Evolutionary conservation across 75 land plant species (phyloP), one percentile per base, ranked within the genome.

Genomic region (Azolla pinnata): DNA sequence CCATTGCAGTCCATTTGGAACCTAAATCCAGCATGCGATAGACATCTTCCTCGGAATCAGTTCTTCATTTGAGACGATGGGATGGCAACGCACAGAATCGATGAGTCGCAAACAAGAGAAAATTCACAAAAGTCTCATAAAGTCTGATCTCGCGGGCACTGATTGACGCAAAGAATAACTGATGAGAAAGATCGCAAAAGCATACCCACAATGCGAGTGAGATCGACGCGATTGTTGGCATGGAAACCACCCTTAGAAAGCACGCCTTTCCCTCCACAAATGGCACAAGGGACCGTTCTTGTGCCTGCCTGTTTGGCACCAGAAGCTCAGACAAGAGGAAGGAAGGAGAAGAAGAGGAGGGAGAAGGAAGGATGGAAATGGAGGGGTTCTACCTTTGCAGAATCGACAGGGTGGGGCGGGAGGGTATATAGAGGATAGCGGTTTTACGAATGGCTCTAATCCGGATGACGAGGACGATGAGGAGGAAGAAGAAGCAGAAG

Each of bases 1-100:
- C 79, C 63, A 73, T 66, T 3, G 79, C 79, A 44, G 79, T 76
- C 79, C 76, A 72, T 52, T 72, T 76, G 29, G 79, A 76, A 1
- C 78, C 78, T 70, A 47, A 16, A 7, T 12, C 19, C 18, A 31
- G 42, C 12, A 38, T 38, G 12, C 14, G 42, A 38, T 38, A 8
- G 14, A 8, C 42, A 38, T 38, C 7, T 8, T 38, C 42, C 42
- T 14, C 42, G 14, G 12, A 38, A 38, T n/a, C n/a, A n/a, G n/a
- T n/a, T n/a, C n/a, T n/a, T n/a, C n/a, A n/a, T n/a, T n/a, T n/a
- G n/a, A n/a, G n/a, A n/a, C n/a, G n/a, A n/a, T n/a, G n/a, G n/a
- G n/a, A n/a, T n/a, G n/a, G n/a, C n/a, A n/a, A n/a, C n/a, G n/a
- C n/a, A n/a, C n/a, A n/a, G n/a, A n/a, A n/a, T n/a, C n/a, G n/a